These are phyloP conservation scores for Penstemon barbatus DNA, from an alignment of 257 asterid genomes.

Conservation along the genomic window DNA sequence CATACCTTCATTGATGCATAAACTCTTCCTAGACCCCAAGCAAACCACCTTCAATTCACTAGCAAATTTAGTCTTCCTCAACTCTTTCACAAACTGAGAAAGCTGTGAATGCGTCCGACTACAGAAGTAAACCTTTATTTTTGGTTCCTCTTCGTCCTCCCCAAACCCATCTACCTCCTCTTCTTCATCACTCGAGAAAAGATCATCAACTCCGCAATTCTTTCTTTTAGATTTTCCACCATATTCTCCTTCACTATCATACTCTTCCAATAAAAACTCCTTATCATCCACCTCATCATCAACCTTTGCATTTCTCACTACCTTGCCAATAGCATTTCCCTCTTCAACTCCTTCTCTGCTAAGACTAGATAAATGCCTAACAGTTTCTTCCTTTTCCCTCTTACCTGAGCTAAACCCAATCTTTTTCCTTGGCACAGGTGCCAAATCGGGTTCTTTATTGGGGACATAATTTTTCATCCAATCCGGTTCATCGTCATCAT, in stretches of 20 bases:
- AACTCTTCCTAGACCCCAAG: slow-evolving; percentile 91
- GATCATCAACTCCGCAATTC: slow-evolving; percentile 44
- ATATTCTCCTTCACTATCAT: slow-evolving; percentile 68
- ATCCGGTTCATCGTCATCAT: slow-evolving; percentile 84
- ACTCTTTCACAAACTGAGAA: slow-evolving; percentile 91
- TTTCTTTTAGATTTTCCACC: slow-evolving; percentile 58
- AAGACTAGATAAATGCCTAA: slow-evolving; percentile 45
- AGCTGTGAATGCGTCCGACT: slow-evolving; percentile 99
- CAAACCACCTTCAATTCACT: slow-evolving; percentile 72
- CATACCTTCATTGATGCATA: slow-evolving; percentile 91
- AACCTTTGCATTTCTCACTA: slow-evolving; percentile 33
- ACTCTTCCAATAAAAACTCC: slow-evolving; percentile 83
- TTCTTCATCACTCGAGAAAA: slow-evolving; percentile 72
- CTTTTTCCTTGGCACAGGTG: slow-evolving; percentile 28
- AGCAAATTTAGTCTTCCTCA: slow-evolving; percentile 77
- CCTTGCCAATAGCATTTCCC: slow-evolving; percentile 29
- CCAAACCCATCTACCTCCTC: slow-evolving; percentile 44
- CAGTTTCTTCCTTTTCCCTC: slow-evolving; percentile 29
- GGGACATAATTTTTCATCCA: slow-evolving; percentile 79
- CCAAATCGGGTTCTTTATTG: slow-evolving; percentile 39
- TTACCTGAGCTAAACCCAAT: slow-evolving; percentile 27
- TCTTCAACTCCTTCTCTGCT: slow-evolving; percentile 32
- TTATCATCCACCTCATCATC: slow-evolving; percentile 52
- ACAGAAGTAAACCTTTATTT: slow-evolving; percentile 73
- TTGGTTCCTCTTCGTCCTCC: slow-evolving; percentile 55